A percentile compares a stretch with the other conserved stretches of the same genome.
Evolutionary conservation across 805 yeast genomes (phyloP).

Genomic region (Ogataea corticis): DNA sequence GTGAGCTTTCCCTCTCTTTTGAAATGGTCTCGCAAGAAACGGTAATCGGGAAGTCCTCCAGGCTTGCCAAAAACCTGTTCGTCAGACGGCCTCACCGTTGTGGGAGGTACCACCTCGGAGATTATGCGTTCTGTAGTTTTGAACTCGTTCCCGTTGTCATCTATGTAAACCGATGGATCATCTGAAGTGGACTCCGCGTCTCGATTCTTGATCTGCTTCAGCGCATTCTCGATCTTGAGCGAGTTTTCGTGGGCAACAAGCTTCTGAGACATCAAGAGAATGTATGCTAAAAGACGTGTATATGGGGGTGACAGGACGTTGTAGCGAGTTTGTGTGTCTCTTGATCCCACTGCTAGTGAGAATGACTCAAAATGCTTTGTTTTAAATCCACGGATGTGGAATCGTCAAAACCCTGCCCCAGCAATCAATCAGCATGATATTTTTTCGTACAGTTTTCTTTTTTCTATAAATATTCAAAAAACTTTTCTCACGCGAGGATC

Average conservation of each 20-base stretch:
- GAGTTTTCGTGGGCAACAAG: slow-evolving; percentile 42
- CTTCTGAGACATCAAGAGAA: slow-evolving; percentile 7
- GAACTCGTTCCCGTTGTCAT: slow-evolving; percentile 58
- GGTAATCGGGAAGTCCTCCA: slow-evolving; percentile 70
- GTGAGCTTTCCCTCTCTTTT: slow-evolving; percentile 76
- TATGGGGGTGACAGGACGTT: background rate
- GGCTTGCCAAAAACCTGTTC: slow-evolving; percentile 58
- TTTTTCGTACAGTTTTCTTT: no score
- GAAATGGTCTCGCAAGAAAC: slow-evolving; percentile 72
- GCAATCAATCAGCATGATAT: no score
- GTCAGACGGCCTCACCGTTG: slow-evolving; percentile 63
- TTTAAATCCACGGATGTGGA: no score
- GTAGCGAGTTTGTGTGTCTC: no score
- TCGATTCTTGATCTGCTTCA: slow-evolving; percentile 56
- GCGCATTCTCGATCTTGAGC: slow-evolving; percentile 63
- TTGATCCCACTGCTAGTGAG: no score
- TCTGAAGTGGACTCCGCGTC: slow-evolving; percentile 16
- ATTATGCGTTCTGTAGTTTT: slow-evolving; percentile 61
- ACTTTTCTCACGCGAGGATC: no score
- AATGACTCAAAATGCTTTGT: no score
- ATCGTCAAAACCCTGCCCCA: no score
- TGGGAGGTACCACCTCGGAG: slow-evolving; percentile 63
- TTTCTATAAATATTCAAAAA: no score
- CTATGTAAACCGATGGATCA: slow-evolving; percentile 46
- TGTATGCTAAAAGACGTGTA: background rate